These are phyloP conservation scores for Pythium periplocum DNA, from an alignment of 352 stramenopile genomes.

Conservation along the genomic window DNA sequence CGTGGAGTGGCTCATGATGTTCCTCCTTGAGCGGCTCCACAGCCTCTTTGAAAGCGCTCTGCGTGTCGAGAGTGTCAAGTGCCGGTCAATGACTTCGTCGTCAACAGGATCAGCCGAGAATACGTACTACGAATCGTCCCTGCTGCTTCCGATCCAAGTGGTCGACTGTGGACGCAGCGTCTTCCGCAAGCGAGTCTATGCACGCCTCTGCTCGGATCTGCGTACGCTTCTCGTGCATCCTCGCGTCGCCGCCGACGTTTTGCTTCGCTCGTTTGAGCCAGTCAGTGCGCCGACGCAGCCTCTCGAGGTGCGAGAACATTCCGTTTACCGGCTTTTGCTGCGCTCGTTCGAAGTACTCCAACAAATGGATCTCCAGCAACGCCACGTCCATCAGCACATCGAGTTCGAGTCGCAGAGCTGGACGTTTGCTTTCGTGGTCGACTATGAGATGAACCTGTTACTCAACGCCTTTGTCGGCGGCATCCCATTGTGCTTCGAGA, in stretches of 20 bases:
- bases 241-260: constrained; percentile 42
- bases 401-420: constrained; percentile 83
- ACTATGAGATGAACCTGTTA: constrained; percentile 80
- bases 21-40: constrained; percentile 64
- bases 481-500: constrained; percentile 47
- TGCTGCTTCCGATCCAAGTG: constrained; percentile 25
- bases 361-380: constrained; percentile 77
- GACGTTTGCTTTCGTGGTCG: constrained; percentile 77
- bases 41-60: constrained; percentile 53
- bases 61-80: constrained; percentile 42
- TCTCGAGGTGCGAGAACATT: constrained; percentile 23
- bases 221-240: constrained; percentile 72
- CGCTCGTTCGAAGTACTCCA: constrained; percentile 60
- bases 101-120: background rate
- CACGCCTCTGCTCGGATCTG: constrained; percentile 73
- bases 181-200: constrained; percentile 78
- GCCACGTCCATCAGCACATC: constrained; percentile 62
- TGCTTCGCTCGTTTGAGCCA: constrained; percentile 50
- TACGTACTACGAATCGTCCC: constrained; percentile 10
- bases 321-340: constrained; percentile 54
- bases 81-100: background rate
- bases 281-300: constrained; percentile 17
- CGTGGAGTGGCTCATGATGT: constrained; percentile 59
- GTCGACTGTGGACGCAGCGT: constrained; percentile 62
- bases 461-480: constrained; percentile 58